Conservation (phyloP, 2,329 filamentous ascomycete species). For the Celoporthe dispersa region DNA sequence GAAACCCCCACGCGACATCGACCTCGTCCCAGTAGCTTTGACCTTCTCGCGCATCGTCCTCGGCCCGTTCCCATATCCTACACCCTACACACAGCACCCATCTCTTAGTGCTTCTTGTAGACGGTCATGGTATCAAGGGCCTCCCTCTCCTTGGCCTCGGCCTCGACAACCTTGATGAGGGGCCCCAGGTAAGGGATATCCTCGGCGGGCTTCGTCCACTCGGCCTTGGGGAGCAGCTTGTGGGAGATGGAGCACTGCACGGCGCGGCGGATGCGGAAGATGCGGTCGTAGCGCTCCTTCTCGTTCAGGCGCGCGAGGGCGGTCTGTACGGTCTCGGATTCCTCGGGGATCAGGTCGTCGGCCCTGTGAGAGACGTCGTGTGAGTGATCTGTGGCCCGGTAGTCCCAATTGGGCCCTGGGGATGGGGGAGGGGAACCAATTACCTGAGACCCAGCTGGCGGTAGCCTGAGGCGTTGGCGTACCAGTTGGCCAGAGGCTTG, state of each 20-base stretch:
- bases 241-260: slow-evolving; percentile 74
- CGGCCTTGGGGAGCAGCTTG: slow-evolving; percentile 65
- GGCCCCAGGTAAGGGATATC: slow-evolving; percentile 60
- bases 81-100: neutral
- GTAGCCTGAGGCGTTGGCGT: slow-evolving; percentile 87
- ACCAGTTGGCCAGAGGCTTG: slow-evolving; percentile 85
- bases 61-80: neutral
- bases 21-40: neutral
- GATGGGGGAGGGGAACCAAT: slow-evolving; percentile 16
- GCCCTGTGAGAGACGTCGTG: slow-evolving; percentile 58
- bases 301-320: slow-evolving; percentile 89
- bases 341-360: slow-evolving; percentile 95
- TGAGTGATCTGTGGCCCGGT: neutral
- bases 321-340: slow-evolving; percentile 82
- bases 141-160: slow-evolving; percentile 55
- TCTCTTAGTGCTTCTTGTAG: slow-evolving; percentile 52
- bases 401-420: slow-evolving; percentile 15
- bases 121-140: slow-evolving; percentile 56
- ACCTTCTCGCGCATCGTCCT: neutral
- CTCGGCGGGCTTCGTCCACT: slow-evolving; percentile 64
- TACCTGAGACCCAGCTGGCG: slow-evolving; percentile 91
- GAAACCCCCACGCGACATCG: neutral
- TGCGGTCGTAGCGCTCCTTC: slow-evolving; percentile 93
- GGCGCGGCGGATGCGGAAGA: slow-evolving; percentile 95
- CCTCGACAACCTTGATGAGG: slow-evolving; percentile 56